These are phyloP conservation scores for Xerocomus minutiporus DNA, from an alignment of 1,284 basidiomycete genomes.

Conservation along the genomic window DNA sequence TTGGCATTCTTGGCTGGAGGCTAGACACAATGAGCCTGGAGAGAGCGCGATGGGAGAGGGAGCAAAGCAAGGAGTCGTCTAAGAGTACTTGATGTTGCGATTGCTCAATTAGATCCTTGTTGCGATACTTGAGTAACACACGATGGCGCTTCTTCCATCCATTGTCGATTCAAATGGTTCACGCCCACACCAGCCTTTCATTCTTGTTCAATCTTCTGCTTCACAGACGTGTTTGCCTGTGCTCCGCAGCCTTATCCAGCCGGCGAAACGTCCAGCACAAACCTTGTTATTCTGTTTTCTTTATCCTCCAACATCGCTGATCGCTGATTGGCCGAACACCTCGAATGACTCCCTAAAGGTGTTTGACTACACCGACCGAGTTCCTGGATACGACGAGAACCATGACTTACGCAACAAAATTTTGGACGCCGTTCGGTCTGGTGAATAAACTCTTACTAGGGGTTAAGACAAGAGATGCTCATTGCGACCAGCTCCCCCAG, in stretches of 20 bases:
- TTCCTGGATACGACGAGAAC: constrained; percentile 52
- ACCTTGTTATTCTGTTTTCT: constrained; percentile 58
- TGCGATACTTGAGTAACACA: not conserved
- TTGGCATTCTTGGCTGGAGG: constrained; percentile 57
- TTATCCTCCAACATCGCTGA: constrained; percentile 48
- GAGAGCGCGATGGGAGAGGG: constrained; percentile 24
- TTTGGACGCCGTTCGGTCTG: constrained; percentile 41
- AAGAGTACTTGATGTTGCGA: constrained; percentile 6
- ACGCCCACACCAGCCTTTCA: constrained; percentile 42
- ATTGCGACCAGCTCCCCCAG: constrained; percentile 34
- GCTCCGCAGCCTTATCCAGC: constrained; percentile 41
- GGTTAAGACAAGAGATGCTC: constrained; percentile 1
- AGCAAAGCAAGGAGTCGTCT: constrained; percentile 6
- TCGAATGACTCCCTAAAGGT: constrained; percentile 35
- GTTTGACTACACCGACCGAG: constrained; percentile 48
- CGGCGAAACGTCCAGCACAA: constrained; percentile 26
- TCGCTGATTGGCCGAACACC: constrained; percentile 20
- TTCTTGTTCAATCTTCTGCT: constrained; percentile 62
- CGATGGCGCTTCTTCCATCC: constrained; percentile 38
- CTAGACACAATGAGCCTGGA: constrained; percentile 29
- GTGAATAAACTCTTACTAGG: constrained; percentile 31
- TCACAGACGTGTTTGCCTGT: constrained; percentile 61
- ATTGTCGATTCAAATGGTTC: constrained; percentile 25
- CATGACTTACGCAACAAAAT: constrained; percentile 38
- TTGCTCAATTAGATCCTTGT: not conserved